phyloP scores from a whole-genome alignment of 345 rosid genomes.

The Citrus hindsii region DNA sequence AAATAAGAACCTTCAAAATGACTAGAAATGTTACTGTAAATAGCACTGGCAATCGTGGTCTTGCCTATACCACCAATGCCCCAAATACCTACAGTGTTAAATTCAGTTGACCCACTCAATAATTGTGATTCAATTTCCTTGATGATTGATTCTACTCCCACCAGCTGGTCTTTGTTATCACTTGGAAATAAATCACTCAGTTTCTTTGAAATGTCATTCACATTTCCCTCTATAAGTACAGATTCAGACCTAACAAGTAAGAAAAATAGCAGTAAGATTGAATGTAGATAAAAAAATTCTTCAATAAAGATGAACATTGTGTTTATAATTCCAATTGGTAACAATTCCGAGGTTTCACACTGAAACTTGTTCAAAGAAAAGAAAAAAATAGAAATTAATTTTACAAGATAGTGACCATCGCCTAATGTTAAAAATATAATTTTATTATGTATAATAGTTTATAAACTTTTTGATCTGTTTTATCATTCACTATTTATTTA shows the following conservation, averaged over 20 bases:
- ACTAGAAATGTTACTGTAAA: background rate
- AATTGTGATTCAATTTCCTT: background rate
- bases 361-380: no score
- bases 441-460: no score
- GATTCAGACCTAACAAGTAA: background rate
- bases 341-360: no score
- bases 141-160: background rate
- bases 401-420: no score
- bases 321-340: no score
- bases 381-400: no score
- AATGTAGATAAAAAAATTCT: no score
- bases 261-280: background rate
- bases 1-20: background rate
- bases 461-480: no score
- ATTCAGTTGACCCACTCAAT: background rate
- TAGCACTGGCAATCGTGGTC: background rate
- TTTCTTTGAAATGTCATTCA: background rate
- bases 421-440: no score
- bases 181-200: background rate
- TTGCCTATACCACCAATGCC: background rate
- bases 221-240: background rate
- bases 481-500: no score
- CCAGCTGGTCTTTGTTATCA: background rate
- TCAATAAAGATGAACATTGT: no score
- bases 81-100: background rate